These are phyloP conservation scores for Gossypium sturtianum DNA, from an alignment of 345 rosid species.

Conservation along the genomic window DNA sequence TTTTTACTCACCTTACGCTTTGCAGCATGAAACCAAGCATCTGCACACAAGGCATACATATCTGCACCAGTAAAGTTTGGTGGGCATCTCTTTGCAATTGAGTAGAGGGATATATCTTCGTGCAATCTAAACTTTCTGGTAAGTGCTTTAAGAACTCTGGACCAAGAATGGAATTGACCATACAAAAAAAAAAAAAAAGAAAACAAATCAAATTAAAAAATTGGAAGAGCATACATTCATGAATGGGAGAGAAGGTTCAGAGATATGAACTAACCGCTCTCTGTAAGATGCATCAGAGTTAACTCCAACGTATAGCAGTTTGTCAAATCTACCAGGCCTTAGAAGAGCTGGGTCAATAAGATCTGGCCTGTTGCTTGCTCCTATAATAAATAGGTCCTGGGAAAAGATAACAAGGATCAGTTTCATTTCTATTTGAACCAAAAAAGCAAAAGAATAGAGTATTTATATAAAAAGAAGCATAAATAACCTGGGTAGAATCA, in stretches of 20 bases:
- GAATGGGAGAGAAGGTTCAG: neutral
- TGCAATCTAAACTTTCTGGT: conserved; percentile 84
- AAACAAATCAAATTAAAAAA: conserved; percentile 1
- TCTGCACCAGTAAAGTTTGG: conserved; percentile 95
- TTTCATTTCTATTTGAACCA: neutral
- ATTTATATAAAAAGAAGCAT: conserved; percentile 1
- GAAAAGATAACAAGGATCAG: conserved; percentile 11
- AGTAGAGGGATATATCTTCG: conserved; percentile 70
- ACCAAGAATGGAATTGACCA: conserved; percentile 11
- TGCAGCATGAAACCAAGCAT: conserved; percentile 99
- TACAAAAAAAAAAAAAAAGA: neutral
- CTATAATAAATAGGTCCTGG: conserved; percentile 88
- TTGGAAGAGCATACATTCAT: neutral
- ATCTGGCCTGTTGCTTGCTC: conserved; percentile 97
- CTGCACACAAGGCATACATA: conserved; percentile 96
- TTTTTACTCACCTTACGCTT: conserved; percentile 58
- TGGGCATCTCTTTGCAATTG: conserved; percentile 83
- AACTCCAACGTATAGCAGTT: conserved; percentile 89
- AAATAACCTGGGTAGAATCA: conserved; percentile 68
- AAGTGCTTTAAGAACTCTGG: conserved; percentile 91
- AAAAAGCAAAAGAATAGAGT: conserved; percentile 6
- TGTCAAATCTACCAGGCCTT: conserved; percentile 95
- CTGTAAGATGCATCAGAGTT: conserved; percentile 82
- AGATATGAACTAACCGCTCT: conserved; percentile 53
- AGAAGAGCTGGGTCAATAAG: conserved; percentile 95